These are phyloP conservation scores for Boletus vermiculosoides DNA, from an alignment of 768 basidiomycete genomes.

Conservation along the genomic window DNA sequence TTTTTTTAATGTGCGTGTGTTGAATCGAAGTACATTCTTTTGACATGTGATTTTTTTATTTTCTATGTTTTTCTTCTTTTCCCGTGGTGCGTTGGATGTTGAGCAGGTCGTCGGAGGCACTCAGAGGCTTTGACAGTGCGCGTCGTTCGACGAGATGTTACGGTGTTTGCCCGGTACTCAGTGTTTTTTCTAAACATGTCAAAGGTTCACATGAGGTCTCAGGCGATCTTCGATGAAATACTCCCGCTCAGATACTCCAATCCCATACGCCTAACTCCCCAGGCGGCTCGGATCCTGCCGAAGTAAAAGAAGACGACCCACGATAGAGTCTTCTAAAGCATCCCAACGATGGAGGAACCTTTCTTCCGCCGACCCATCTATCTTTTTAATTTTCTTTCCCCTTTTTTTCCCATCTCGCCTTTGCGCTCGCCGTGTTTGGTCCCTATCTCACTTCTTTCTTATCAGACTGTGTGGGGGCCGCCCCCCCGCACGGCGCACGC, in stretches of 20 bases:
- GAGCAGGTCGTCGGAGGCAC: not conserved
- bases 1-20: not conserved
- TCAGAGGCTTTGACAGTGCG: not conserved
- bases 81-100: not conserved
- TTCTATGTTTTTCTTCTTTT: not conserved
- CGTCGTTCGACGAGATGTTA: constrained; percentile 7
- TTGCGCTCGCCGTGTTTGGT: not conserved
- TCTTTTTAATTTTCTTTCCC: not conserved
- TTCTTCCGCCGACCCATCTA: not conserved
- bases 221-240: not conserved
- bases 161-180: not conserved
- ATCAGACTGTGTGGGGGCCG: constrained; percentile 2
- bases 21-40: not conserved
- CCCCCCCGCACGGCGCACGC: not conserved
- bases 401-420: constrained; percentile 1
- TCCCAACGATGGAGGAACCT: not conserved
- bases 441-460: not conserved
- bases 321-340: not conserved
- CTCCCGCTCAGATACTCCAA: not conserved
- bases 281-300: not conserved
- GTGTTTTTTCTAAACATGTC: not conserved
- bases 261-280: not conserved
- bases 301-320: not conserved
- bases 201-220: not conserved
- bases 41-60: not conserved